Evolutionary conservation across 257 asterid species (phyloP).

Genomic region (Solanum chiquidenum): DNA sequence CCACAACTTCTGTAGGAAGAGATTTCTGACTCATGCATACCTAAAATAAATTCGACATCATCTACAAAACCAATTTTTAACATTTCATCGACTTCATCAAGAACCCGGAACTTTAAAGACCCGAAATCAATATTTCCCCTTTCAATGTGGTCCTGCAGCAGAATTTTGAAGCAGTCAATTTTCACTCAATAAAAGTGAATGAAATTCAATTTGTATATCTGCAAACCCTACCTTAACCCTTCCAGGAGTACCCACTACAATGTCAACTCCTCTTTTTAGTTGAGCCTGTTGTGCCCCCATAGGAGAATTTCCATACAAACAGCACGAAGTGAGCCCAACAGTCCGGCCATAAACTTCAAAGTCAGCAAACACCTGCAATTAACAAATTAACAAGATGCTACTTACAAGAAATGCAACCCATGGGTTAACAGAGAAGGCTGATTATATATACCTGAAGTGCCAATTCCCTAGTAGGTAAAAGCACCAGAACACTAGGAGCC

Average conservation of each 20-base stretch:
- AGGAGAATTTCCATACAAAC: constrained; percentile 84
- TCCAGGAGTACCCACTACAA: constrained; percentile 89
- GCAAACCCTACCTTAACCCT: constrained; percentile 61
- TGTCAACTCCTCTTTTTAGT: constrained; percentile 82
- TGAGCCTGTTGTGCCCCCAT: constrained; percentile 44
- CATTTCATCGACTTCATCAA: constrained; percentile 99
- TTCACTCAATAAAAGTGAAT: neutral
- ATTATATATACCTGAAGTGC: constrained; percentile 60
- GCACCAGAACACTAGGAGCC: constrained; percentile 86
- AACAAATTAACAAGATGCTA: neutral
- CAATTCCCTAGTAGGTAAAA: constrained; percentile 92
- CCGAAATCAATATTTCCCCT: constrained; percentile 77
- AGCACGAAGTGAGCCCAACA: constrained; percentile 66
- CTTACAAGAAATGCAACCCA: neutral
- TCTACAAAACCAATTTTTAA: constrained; percentile 98
- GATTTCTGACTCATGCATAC: constrained; percentile 22
- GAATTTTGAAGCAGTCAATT: neutral
- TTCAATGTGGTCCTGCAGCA: constrained; percentile 70
- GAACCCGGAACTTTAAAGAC: constrained; percentile 75
- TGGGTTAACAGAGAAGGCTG: neutral
- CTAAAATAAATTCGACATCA: constrained; percentile 92
- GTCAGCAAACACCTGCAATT: constrained; percentile 56
- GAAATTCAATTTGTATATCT: neutral
- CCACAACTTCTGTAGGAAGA: neutral
- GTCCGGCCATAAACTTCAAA: constrained; percentile 71